Evolutionary conservation across 352 stramenopile species (phyloP), one percentile per base, ranked within the genome.

Genomic region (Globisporangium spiculum): DNA sequence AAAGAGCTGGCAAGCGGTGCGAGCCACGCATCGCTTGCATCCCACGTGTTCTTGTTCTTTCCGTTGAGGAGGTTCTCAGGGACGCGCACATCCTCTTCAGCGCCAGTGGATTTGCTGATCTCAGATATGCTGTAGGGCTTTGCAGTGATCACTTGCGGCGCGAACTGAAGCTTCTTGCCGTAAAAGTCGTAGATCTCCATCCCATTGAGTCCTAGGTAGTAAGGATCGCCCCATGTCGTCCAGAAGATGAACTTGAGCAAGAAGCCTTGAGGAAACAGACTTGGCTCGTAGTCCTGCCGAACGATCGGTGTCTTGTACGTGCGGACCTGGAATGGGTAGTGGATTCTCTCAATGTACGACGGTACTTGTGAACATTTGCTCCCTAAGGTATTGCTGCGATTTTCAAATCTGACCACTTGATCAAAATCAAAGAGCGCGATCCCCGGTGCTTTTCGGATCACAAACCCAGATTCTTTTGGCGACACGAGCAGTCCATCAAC

Each of bases 221-320:
- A 93, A 14, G 86, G 89, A 66, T 96, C 90, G 0, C 90, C 90
- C 86, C 85, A 96, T 14, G 88, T 91, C 20, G 80, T 79, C 84
- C 86, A 94, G 30, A 88, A 83, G 0, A 94, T 70, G 12, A 96
- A 71, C 65, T 97, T 95, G 58, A 98, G 72, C n/a, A 93, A 61
- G 57, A 93, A 93, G 1, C 92, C 90, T 67, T 92, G 85, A 2
- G 89, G 90, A 69, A 84, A 93, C 1, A 97, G 68, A 14, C 76
- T 72, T 9, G 90, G 74, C 66, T 97, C 92, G 76, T 97, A 98
- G 58, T 97, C 86, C 74, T 98, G 92, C 30, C 75, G 65, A 1
- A 97, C 68, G 9, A 84, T 73, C 14, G 88, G 91, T 0, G 84
- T 96, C 62, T 89, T 90, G 77, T 93, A 93, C 0, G 81, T 73